These are phyloP conservation scores for Gardenia jasminoides DNA, from an alignment of 257 asterid genomes.

Conservation along the genomic window DNA sequence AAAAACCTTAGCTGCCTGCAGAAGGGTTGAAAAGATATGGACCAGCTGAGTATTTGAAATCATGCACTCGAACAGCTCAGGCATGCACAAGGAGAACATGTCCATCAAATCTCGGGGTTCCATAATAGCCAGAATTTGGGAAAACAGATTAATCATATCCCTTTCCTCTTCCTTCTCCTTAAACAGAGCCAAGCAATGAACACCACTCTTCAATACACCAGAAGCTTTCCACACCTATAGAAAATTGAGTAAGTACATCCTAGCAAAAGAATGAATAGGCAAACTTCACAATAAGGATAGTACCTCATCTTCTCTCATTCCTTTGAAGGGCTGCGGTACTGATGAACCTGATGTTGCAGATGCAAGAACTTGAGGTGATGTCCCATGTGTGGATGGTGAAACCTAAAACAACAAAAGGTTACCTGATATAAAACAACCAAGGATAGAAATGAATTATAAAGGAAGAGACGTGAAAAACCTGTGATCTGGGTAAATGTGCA, in stretches of 20 bases:
- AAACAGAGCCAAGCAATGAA: conserved; percentile 92
- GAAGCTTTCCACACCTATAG: conserved; percentile 96
- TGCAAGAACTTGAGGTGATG: conserved; percentile 75
- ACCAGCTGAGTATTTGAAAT: conserved; percentile 90
- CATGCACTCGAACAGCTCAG: conserved; percentile 98
- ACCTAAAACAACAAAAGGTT: conserved; percentile 48
- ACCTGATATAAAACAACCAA: conserved; percentile 22
- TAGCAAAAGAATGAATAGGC: conserved; percentile 7
- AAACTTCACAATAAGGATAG: conserved; percentile 2
- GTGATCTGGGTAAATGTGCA: conserved; percentile 94
- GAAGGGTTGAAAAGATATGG: conserved; percentile 86
- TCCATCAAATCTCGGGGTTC: conserved; percentile 99
- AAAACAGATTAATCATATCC: conserved; percentile 88
- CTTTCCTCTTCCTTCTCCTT: conserved; percentile 98
- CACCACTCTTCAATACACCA: conserved; percentile 95
- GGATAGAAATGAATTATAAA: conserved; percentile 7
- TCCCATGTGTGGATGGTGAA: conserved; percentile 87
- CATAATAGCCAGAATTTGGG: conserved; percentile 95
- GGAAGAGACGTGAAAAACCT: conserved; percentile 47
- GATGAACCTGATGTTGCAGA: conserved; percentile 69
- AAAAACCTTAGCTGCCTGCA: conserved; percentile 91
- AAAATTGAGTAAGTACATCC: conserved; percentile 20
- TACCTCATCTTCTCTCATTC: conserved; percentile 99
- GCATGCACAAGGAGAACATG: conserved; percentile 98
- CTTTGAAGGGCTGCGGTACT: conserved; percentile 72